These are phyloP conservation scores for Lotmaria passim DNA, from an alignment of 208 protist species.

Conservation along the genomic window DNA sequence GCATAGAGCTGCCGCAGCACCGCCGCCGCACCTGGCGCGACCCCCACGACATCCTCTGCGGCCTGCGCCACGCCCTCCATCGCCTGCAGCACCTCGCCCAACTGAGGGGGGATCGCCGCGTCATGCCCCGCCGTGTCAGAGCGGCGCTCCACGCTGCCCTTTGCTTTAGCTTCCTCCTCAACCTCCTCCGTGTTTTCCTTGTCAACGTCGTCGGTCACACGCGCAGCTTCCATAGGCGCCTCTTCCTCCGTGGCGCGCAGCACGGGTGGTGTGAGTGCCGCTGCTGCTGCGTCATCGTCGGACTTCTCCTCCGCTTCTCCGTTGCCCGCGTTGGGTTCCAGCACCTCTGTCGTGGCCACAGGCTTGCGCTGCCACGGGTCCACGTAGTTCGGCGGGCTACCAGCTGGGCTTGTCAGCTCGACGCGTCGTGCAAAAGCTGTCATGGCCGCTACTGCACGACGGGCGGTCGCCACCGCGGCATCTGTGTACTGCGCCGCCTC, in stretches of 20 bases:
- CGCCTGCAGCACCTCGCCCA: background rate
- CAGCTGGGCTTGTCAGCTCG: too few species aligned
- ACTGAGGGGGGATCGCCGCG: background rate
- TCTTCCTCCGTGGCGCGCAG: slow-evolving; percentile 5
- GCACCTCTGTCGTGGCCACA: background rate
- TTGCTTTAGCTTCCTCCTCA: background rate
- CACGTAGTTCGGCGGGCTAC: background rate
- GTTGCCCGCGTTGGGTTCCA: too few species aligned
- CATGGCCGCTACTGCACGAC: slow-evolving; percentile 11
- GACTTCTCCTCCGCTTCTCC: background rate
- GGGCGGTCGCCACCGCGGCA: slow-evolving; percentile 27
- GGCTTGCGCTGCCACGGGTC: background rate
- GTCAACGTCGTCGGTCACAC: slow-evolving; percentile 11
- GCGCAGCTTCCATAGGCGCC: background rate
- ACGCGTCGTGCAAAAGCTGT: too few species aligned
- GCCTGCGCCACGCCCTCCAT: slow-evolving; percentile 13
- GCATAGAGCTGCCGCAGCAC: slow-evolving; percentile 10
- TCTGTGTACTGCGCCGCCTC: slow-evolving; percentile 32
- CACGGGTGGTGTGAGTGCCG: background rate
- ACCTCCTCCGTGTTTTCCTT: too few species aligned
- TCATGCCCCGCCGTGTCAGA: background rate
- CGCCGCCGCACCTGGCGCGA: background rate
- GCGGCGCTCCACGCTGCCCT: too few species aligned
- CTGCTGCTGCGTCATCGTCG: background rate
- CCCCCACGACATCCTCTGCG: background rate